Conservation (phyloP, 306 rosid genomes). For the Sechiopsis laciniata region DNA sequence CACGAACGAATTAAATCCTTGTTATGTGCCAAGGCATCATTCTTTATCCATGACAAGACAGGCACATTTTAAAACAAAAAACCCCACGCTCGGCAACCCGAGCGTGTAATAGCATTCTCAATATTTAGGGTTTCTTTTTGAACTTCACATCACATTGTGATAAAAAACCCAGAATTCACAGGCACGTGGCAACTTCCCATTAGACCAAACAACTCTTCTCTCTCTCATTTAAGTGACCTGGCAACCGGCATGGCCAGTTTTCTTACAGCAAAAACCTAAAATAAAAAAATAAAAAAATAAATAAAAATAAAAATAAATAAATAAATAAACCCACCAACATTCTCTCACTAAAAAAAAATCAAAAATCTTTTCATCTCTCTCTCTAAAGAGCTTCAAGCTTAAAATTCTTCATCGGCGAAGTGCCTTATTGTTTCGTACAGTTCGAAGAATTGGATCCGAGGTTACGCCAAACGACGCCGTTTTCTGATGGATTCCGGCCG, state of each 20-base stretch:
- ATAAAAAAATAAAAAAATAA: not conserved
- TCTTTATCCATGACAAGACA: slow-evolving; percentile 51
- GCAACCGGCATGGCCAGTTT: slow-evolving; percentile 22
- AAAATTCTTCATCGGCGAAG: slow-evolving; percentile 30
- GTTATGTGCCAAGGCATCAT: slow-evolving; percentile 61
- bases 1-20: slow-evolving; percentile 44
- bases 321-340: slow-evolving; percentile 20
- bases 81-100: slow-evolving; percentile 48
- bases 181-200: slow-evolving; percentile 29
- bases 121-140: slow-evolving; percentile 63
- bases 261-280: slow-evolving; percentile 29
- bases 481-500: not conserved
- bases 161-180: slow-evolving; percentile 37
- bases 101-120: slow-evolving; percentile 16
- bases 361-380: slow-evolving; percentile 64
- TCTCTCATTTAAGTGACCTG: slow-evolving; percentile 21
- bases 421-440: slow-evolving; percentile 36
- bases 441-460: slow-evolving; percentile 20
- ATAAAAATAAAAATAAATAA: too few relatives aligned
- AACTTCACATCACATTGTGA: too few relatives aligned
- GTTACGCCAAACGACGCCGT: not conserved
- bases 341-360: slow-evolving; percentile 36
- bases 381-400: slow-evolving; percentile 44
- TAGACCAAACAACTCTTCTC: slow-evolving; percentile 16
- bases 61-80: slow-evolving; percentile 34